Conservation (phyloP, 352 stramenopile genomes). For the Globisporangium yorkense region DNA sequence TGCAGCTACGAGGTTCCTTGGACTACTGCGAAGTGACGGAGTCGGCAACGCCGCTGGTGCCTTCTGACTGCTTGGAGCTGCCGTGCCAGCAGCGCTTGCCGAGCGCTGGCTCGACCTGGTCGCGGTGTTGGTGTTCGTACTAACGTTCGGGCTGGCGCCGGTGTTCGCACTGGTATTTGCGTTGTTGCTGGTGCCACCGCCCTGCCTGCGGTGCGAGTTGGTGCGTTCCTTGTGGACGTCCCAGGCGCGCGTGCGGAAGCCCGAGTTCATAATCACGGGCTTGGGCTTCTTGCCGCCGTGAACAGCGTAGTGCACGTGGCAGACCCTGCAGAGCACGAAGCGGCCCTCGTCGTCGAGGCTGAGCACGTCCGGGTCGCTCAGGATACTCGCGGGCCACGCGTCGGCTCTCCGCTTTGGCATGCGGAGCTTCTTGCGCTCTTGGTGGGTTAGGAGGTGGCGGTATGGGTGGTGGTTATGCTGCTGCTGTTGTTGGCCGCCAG, state of each 20-base stretch:
- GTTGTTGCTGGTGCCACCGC: constrained; percentile 4
- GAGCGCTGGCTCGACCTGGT: constrained; percentile 12
- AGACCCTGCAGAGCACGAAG: constrained; percentile 80
- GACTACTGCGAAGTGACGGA: not conserved
- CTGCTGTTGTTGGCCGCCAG: not conserved
- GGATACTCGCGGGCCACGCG: constrained; percentile 63
- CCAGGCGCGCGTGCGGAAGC: constrained; percentile 72
- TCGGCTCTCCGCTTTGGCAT: constrained; percentile 81
- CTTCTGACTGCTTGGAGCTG: not conserved
- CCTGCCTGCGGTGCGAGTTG: constrained; percentile 63
- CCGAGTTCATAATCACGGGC: constrained; percentile 79
- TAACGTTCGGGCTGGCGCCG: not conserved
- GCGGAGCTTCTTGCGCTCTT: constrained; percentile 33
- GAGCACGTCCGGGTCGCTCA: constrained; percentile 63
- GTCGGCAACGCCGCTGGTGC: too few relatives aligned
- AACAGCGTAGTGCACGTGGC: constrained; percentile 74
- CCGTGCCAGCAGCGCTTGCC: constrained; percentile 8
- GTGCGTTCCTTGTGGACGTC: constrained; percentile 81
- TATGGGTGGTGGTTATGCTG: constrained; percentile 7
- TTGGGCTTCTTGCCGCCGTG: constrained; percentile 79
- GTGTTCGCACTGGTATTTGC: not conserved
- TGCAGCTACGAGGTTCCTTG: not conserved
- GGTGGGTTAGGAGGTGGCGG: constrained; percentile 28
- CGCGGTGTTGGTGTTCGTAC: not conserved
- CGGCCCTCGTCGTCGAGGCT: constrained; percentile 73